These are phyloP conservation scores for Saccharomyces pastorianus DNA, from an alignment of 1,139 yeast species.

Conservation along the genomic window DNA sequence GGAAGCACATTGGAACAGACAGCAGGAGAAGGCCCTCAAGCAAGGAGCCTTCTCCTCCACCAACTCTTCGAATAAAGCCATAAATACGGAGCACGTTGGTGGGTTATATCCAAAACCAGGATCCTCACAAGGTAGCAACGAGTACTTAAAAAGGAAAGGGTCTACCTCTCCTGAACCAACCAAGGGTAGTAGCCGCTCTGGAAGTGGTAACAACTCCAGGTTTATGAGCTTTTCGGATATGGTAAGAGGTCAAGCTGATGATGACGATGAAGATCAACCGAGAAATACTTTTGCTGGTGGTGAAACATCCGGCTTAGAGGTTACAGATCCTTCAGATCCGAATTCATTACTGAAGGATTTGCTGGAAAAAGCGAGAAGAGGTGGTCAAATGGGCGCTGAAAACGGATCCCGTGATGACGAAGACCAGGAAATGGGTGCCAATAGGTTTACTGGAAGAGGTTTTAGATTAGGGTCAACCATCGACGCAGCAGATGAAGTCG, in stretches of 20 bases:
- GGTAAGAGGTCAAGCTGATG: slow-evolving; percentile 38
- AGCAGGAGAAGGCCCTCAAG: neutral
- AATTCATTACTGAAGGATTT: slow-evolving; percentile 48
- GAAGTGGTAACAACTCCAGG: slow-evolving; percentile 26
- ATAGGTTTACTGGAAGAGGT: slow-evolving; percentile 59
- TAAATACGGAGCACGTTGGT: neutral
- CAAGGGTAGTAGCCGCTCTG: slow-evolving; percentile 1
- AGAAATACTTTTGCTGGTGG: slow-evolving; percentile 83
- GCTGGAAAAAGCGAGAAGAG: slow-evolving; percentile 49
- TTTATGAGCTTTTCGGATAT: slow-evolving; percentile 49
- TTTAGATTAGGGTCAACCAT: slow-evolving; percentile 56
- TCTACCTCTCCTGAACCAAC: slow-evolving; percentile 2
- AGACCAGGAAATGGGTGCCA: slow-evolving; percentile 14
- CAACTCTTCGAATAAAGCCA: neutral
- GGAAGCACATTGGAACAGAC: neutral
- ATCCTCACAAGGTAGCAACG: neutral
- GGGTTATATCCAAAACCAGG: neutral
- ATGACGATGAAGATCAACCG: slow-evolving; percentile 59
- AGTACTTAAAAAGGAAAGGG: neutral
- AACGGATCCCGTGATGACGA: slow-evolving; percentile 33
- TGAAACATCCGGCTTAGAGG: slow-evolving; percentile 87
- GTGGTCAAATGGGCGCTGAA: slow-evolving; percentile 34
- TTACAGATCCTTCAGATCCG: slow-evolving; percentile 76
- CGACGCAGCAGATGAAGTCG: slow-evolving; percentile 36
- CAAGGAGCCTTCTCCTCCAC: neutral